A percentile compares a stretch with the other conserved stretches of the same genome.
Evolutionary conservation across 805 yeast species (phyloP).

Genomic region (Yarrowia keelungensis): DNA sequence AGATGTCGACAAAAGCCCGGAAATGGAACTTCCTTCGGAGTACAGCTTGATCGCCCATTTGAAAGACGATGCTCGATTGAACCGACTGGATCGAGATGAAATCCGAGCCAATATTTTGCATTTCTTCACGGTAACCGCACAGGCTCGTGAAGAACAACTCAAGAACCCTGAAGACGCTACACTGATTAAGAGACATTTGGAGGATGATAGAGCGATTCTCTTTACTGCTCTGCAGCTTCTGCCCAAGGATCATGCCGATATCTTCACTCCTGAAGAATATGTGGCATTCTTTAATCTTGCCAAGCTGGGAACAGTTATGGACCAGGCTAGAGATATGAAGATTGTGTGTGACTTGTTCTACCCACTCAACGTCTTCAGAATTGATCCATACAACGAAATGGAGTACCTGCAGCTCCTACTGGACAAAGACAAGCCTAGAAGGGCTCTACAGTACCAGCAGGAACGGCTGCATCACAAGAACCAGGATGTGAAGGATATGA

Average conservation of each 20-base stretch:
- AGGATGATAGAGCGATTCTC: conserved; percentile 10
- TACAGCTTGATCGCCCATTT: conserved; percentile 12
- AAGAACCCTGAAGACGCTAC: not conserved
- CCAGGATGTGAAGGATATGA: conserved; percentile 12
- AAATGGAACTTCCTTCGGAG: conserved; percentile 23
- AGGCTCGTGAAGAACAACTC: conserved; percentile 18
- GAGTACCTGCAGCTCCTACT: conserved; percentile 31
- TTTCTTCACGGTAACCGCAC: conserved; percentile 13
- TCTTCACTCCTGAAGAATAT: conserved; percentile 32
- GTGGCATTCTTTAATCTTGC: conserved; percentile 31
- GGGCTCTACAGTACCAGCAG: conserved; percentile 5
- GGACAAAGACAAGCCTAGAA: conserved; percentile 17
- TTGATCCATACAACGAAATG: conserved; percentile 37
- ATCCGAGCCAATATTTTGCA: conserved; percentile 15
- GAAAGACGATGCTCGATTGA: not conserved
- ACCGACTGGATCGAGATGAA: conserved; percentile 18
- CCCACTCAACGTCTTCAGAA: conserved; percentile 8
- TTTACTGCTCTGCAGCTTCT: conserved; percentile 23
- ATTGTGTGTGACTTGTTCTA: conserved; percentile 28
- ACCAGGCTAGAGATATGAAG: conserved; percentile 18
- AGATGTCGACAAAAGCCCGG: not conserved
- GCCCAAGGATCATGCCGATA: not conserved
- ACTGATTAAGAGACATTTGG: not conserved
- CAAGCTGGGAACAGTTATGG: conserved; percentile 15
- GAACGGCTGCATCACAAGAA: conserved; percentile 2